Base-by-base conservation (phyloP, 345 rosid species). In the thale cress (Arabidopsis thaliana) region DNA sequence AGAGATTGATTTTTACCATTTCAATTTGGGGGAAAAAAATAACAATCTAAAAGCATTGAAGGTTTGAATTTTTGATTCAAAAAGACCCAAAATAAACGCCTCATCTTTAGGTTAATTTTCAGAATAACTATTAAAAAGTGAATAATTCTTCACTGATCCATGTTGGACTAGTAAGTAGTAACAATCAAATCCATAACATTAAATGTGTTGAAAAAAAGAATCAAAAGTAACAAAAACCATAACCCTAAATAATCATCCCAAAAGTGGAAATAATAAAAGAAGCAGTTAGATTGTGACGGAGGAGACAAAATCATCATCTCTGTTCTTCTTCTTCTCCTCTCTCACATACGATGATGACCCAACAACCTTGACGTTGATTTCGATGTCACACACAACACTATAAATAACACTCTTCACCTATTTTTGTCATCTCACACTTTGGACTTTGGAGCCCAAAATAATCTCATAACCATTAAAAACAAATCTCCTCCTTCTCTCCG, bases 311-410 rank as follows among this genome's bases (percentile, higher is more conserved):
- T 4, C 40, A 63, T 63, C 24, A 24, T 62, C 64, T 37, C 32
- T 45, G 50, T 45, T 45, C 50, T 4, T 14, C 49, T 6, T n/a
- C 8, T 45, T 16, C 45, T 41, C 45, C 20, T 41, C 45, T 41
- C n/a, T 41, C 45, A 41, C n/a, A 41, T 16, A 5, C 5, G 7
- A 53, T 53, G 0, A 28, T 55, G 1, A 56, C 4, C 22, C 16
- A 42, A 42, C 37, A 42, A 62, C 46, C 22, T 7, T 12, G 28
- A 69, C 53, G 52, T 55, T 69, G 40, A 69, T 40, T 6, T 69
- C 41, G 7, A 44, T 50, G 71, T 22, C 24, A 12, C 53, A 16
- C n/a, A 4, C 8, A 45, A 3, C 25, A 46, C 36, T 59, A 46
- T 59, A 71, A 13, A 59, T 71, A 71, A 8, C 12, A 65, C 45